phyloP scores from a whole-genome alignment of 805 yeast species.

The Saturnispora diversa region DNA sequence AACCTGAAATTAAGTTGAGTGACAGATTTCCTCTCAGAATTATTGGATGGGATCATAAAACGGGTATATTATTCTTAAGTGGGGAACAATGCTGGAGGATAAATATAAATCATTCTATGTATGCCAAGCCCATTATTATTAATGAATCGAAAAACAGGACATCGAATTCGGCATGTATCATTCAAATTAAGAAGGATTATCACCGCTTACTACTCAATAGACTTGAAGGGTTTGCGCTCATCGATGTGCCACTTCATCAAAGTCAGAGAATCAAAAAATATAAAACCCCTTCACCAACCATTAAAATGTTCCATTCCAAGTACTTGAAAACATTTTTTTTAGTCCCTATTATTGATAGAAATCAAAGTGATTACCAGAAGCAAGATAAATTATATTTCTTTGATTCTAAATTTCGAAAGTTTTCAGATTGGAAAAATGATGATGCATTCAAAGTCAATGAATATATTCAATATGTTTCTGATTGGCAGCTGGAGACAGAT shows the following conservation, averaged over 20 bases:
- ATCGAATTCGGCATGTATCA: background rate
- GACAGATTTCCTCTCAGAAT: conserved; percentile 21
- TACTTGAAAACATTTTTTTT: conserved; percentile 20
- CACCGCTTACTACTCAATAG: conserved; percentile 1
- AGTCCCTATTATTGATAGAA: conserved; percentile 12
- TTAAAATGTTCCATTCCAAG: conserved; percentile 22
- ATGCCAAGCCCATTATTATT: conserved; percentile 24
- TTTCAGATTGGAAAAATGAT: conserved; percentile 4
- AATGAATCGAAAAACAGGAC: conserved; percentile 13
- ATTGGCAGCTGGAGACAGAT: conserved; percentile 28
- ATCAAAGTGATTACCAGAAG: background rate
- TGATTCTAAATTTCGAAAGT: conserved; percentile 19
- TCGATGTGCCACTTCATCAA: background rate
- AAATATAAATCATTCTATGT: conserved; percentile 18
- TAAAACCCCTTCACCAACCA: conserved; percentile 15
- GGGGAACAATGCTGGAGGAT: conserved; percentile 26
- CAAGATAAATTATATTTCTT: conserved; percentile 18
- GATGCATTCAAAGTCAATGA: conserved; percentile 19
- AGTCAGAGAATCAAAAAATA: background rate
- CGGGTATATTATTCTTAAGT: conserved; percentile 14
- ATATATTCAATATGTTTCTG: conserved; percentile 26
- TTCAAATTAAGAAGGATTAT: background rate
- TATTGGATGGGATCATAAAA: conserved; percentile 4
- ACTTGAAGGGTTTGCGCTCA: background rate
- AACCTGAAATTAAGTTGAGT: conserved; percentile 7